Evolutionary conservation across 108 stramenopile species (phyloP).

Genomic region (Pseudonitzschia multistriata): DNA sequence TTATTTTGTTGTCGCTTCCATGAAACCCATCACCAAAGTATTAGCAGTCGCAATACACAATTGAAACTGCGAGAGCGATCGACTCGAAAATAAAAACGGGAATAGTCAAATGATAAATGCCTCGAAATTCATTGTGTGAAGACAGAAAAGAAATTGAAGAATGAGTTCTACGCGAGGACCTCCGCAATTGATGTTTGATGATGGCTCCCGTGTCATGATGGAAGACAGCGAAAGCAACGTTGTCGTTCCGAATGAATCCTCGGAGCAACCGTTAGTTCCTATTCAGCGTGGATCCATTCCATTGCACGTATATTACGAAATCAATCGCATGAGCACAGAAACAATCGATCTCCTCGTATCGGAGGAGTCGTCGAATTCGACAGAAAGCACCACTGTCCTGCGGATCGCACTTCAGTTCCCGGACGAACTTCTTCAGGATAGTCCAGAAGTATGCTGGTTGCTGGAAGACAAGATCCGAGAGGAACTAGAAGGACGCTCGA

Average conservation of each 20-base stretch:
- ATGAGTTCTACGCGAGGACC: conserved; percentile 20
- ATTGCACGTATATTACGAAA: conserved; percentile 67
- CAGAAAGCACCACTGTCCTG: conserved; percentile 37
- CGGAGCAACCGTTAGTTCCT: conserved; percentile 2
- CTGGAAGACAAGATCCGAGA: conserved; percentile 56
- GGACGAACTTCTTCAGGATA: conserved; percentile 75
- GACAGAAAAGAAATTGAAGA: not conserved
- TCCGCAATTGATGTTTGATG: conserved; percentile 78
- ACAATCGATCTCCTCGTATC: conserved; percentile 24
- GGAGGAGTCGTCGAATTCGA: conserved; percentile 17
- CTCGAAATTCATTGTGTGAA: not conserved
- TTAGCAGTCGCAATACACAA: not conserved
- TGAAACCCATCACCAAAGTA: not conserved
- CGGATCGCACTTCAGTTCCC: conserved; percentile 90
- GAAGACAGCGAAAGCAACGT: conserved; percentile 21
- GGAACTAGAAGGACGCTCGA: conserved; percentile 9
- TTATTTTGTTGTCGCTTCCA: not conserved
- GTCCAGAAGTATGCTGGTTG: conserved; percentile 66
- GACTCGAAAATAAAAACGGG: not conserved
- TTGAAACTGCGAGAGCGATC: not conserved
- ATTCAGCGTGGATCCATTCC: conserved; percentile 40
- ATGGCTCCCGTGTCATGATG: conserved; percentile 75
- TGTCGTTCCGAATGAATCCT: not conserved
- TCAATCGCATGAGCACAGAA: conserved; percentile 51
- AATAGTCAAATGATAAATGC: not conserved